A percentile compares a stretch with the other conserved stretches of the same genome.
Evolutionary conservation across 2,329 filamentous ascomycete species (phyloP).

Genomic region (Byssoonygena ceratinophila): DNA sequence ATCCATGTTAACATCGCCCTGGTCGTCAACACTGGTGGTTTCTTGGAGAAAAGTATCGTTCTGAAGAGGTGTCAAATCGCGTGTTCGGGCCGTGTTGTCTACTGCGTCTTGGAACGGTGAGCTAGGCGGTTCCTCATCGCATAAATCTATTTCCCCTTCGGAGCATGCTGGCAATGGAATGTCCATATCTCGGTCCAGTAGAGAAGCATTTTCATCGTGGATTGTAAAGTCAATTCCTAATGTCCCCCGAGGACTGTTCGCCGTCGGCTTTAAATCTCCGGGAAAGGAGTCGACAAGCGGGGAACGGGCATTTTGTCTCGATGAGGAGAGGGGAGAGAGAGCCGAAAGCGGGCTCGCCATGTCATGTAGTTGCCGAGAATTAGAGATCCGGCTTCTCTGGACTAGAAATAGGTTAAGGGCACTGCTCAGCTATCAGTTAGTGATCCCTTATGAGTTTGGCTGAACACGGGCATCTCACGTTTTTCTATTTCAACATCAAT

Average conservation of each 20-base stretch:
- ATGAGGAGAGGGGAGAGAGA: constrained; percentile 33
- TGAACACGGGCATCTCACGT: background rate
- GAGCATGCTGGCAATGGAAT: background rate
- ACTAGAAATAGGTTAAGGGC: background rate
- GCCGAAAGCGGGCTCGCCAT: constrained; percentile 35
- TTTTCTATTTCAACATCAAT: background rate
- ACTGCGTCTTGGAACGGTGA: constrained; percentile 30
- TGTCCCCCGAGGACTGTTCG: background rate
- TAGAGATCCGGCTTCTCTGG: background rate
- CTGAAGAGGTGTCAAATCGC: constrained; percentile 14
- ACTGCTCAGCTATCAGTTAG: background rate
- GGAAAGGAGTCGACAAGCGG: constrained; percentile 17
- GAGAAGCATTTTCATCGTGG: constrained; percentile 7
- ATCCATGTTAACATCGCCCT: constrained; percentile 13
- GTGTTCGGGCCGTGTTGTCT: constrained; percentile 19
- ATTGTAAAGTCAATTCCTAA: constrained; percentile 1
- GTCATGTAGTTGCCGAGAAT: background rate
- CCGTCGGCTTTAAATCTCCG: constrained; percentile 20
- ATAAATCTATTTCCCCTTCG: constrained; percentile 16
- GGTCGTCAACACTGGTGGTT: background rate
- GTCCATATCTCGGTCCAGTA: background rate
- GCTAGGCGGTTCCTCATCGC: constrained; percentile 21
- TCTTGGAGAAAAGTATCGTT: constrained; percentile 18
- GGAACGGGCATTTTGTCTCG: constrained; percentile 33
- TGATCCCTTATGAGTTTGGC: background rate